These are phyloP conservation scores for Cercospora zeina DNA, from an alignment of 2,329 filamentous ascomycete species.

Conservation along the genomic window DNA sequence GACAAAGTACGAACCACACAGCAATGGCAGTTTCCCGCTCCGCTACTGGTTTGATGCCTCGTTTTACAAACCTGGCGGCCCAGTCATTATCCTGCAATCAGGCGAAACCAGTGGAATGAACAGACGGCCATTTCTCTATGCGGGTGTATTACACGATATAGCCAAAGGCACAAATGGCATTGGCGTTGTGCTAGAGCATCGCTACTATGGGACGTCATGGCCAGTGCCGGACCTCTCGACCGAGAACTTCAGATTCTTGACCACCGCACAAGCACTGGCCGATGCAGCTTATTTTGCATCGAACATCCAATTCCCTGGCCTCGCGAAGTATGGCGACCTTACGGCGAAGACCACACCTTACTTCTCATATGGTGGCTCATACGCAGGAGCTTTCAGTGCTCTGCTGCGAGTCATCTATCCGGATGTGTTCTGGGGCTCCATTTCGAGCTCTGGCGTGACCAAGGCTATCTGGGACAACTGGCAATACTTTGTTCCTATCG, in stretches of 20 bases:
- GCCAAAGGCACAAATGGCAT: constrained; percentile 70
- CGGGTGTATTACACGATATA: constrained; percentile 73
- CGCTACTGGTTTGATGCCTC: constrained; percentile 82
- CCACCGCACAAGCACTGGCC: constrained; percentile 78
- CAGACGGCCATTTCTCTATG: constrained; percentile 69
- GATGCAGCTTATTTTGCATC: constrained; percentile 79
- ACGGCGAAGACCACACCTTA: constrained; percentile 67
- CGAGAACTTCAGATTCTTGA: constrained; percentile 74
- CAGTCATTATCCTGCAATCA: constrained; percentile 73
- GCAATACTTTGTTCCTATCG: constrained; percentile 62
- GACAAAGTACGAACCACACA: constrained; percentile 73
- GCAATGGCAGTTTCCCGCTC: constrained; percentile 64
- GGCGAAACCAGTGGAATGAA: constrained; percentile 68
- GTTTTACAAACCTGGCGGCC: constrained; percentile 74
- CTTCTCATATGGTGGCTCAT: constrained; percentile 80
- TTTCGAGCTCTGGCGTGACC: constrained; percentile 75
- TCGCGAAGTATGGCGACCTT: constrained; percentile 64
- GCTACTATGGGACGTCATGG: constrained; percentile 79
- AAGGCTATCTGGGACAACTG: constrained; percentile 72
- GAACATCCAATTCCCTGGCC: constrained; percentile 68
- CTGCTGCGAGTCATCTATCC: constrained; percentile 76
- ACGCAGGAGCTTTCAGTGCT: constrained; percentile 76
- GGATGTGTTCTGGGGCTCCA: constrained; percentile 73
- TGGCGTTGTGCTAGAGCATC: constrained; percentile 79
- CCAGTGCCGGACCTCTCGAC: constrained; percentile 67